Percentiles rank a stretch among this genome's conserved stretches.
Conservation (phyloP, 352 stramenopile species). For the Phytophthora macrochlamydospora region DNA sequence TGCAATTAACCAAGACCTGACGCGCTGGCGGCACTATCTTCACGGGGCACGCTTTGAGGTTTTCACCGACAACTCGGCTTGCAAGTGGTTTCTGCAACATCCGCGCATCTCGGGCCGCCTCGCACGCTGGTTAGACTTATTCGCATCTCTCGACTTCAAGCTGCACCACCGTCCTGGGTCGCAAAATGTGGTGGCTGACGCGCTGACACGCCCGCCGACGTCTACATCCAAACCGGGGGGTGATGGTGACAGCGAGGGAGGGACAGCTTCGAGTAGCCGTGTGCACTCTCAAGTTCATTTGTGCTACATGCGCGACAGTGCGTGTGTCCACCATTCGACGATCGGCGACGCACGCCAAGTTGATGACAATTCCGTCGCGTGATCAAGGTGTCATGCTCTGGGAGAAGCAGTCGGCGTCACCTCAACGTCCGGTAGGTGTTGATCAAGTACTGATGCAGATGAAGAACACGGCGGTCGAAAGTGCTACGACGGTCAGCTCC, state of each 20-base stretch:
- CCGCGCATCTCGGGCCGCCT: constrained; percentile 9
- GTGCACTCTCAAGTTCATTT: not conserved
- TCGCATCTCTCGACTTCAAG: constrained; percentile 7
- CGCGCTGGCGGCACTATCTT: not conserved
- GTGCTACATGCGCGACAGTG: not conserved
- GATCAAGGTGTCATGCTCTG: not conserved
- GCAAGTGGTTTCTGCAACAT: constrained; percentile 12
- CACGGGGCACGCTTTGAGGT: constrained; percentile 6
- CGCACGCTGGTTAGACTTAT: constrained; percentile 5
- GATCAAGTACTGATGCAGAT: not conserved
- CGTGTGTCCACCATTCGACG: not conserved
- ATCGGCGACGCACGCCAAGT: not conserved
- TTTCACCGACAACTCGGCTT: constrained; percentile 5
- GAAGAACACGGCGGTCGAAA: not conserved
- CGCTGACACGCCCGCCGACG: not conserved
- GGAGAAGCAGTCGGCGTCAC: not conserved
- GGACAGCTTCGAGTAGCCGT: not conserved
- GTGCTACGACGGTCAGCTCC: not conserved
- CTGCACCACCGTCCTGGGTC: constrained; percentile 5
- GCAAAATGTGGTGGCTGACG: constrained; percentile 5
- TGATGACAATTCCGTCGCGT: not conserved
- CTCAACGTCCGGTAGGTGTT: not conserved
- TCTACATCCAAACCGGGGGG: not conserved
- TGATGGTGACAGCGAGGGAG: not conserved
- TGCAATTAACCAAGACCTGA: not conserved